Percentiles rank a stretch among this genome's conserved stretches.
Conservation (phyloP, 2,329 filamentous ascomycete genomes). For the Zymoseptoria tritici region DNA sequence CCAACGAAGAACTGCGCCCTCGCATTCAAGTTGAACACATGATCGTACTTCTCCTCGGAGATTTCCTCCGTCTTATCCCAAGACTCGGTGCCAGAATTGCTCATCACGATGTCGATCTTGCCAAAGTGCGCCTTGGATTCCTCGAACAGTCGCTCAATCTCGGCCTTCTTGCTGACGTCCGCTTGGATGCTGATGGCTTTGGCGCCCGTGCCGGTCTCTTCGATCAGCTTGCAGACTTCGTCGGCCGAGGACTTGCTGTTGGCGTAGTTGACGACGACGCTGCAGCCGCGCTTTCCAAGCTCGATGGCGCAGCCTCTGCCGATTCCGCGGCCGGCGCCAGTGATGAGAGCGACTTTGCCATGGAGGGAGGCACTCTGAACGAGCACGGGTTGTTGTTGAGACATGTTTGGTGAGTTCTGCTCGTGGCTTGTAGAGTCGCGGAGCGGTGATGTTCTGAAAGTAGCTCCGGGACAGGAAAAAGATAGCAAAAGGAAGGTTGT, state of each 20-base stretch:
- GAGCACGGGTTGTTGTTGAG: conserved; percentile 26
- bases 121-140: conserved; percentile 36
- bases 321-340: conserved; percentile 59
- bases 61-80: conserved; percentile 64
- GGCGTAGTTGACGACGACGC: conserved; percentile 59
- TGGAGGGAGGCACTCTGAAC: conserved; percentile 45
- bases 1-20: conserved; percentile 71
- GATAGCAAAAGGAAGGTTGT: background rate
- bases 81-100: conserved; percentile 53
- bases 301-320: conserved; percentile 60
- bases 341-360: conserved; percentile 53
- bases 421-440: background rate
- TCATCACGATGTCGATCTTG: conserved; percentile 45
- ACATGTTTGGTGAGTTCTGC: conserved; percentile 14
- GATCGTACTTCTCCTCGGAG: conserved; percentile 62
- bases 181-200: conserved; percentile 52
- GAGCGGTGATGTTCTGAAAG: background rate
- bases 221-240: conserved; percentile 42
- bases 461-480: background rate
- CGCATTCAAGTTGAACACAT: conserved; percentile 62
- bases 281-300: conserved; percentile 57
- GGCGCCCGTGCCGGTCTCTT: conserved; percentile 40
- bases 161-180: conserved; percentile 46
- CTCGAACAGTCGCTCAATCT: conserved; percentile 53
- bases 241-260: conserved; percentile 44